Base-by-base conservation (phyloP, 164 flowering plant species). In the Tinospora cordifolia region DNA sequence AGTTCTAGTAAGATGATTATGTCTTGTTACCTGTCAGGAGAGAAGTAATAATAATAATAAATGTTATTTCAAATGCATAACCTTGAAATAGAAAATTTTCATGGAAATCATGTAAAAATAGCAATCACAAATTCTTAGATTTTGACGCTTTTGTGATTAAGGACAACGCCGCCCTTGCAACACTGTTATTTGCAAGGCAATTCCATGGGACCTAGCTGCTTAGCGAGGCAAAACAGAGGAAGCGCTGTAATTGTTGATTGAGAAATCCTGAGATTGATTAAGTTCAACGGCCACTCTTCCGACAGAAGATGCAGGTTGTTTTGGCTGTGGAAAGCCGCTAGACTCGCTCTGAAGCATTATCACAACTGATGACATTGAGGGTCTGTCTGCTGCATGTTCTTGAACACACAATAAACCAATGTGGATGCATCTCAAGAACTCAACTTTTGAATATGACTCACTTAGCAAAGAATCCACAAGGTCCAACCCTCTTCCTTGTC, bases 321-420 rank as follows among this genome's bases (percentile, higher is more conserved):
- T 46, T 26, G 80, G 82, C 8, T 14, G 19, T 3, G 69, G 74
- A 2, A 77, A 72, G 15, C 65, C 44, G 6, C 66, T 22, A 9
- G 77, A 62, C 17, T 70, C 39, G 22, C 76, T 76, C 8, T 63
- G 36, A 10, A 78, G 39, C 78, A 76, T 79, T 1, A 79, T 34
- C 47, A 83, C 77, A 0, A 84, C 83, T 1, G 80, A 70, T 21
- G 85, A 75, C 81, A 85, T 86, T 26, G 79, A 70, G 1, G 90
- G 90, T 54, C 88, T 82, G 0, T 81, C 69, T 1, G 27, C 38
- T 2, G 82, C 71, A 47, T 82, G 78, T 69, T 81, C 81, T 71
- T 82, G 88, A 25, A 86, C 88, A 68, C 88, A 87, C 13, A 84
- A 38, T 12, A 87, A 66, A 1, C 85, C 89, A 15, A 87, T 79